Base-by-base conservation (phyloP, 1,139 yeast genomes). In the Scheffersomyces stambukii region DNA sequence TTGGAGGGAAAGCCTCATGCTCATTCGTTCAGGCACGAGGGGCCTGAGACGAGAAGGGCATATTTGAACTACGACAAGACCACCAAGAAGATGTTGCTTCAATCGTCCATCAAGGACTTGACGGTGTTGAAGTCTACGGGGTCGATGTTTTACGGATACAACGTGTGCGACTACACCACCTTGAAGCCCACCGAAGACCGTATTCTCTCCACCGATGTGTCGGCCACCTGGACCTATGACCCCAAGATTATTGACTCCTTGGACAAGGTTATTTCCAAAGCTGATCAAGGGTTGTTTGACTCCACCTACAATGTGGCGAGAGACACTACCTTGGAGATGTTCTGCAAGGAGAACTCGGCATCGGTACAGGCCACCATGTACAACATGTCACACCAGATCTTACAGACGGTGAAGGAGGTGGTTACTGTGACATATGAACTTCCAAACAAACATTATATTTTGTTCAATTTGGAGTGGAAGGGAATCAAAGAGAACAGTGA, bases 361-460 rank as follows among this genome's bases (percentile, higher is more conserved):
- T 81, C 94, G 11, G 96, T 88, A 28, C 96, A 88, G 64, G 95
- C 95, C 24, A 88, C 96, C 38, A 86, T 86, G 96, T 88, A 77
- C 70, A 84, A 86, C 68, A 88, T 88, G 91, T 71, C 85, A 22
- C 69, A 75, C 38, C 77, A 76, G 41, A 85, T 88, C 42, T 71
- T 88, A 51, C 67, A 63, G 30, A 52, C 49, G 29, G 80, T 75
- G 35, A 67, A 77, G 5, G 68, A 67, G 38, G 66, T 88, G 32
- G 72, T 65, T 36, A 66, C 67, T 26, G 95, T 86, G 24, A 60
- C 79, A 31, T 88, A 84, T 57, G 62, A 72, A 23, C 72, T 88
- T 51, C 96, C 96, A 49, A 88, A 88, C 71, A 88, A 84, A 62
- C 96, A 88, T 58, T 88, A 81, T 64, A 74, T 88, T 49, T 72